A percentile compares a stretch with the other conserved stretches of the same genome.
Conservation (phyloP, 2,329 filamentous ascomycete genomes). For the Monilinia fructigena region DNA sequence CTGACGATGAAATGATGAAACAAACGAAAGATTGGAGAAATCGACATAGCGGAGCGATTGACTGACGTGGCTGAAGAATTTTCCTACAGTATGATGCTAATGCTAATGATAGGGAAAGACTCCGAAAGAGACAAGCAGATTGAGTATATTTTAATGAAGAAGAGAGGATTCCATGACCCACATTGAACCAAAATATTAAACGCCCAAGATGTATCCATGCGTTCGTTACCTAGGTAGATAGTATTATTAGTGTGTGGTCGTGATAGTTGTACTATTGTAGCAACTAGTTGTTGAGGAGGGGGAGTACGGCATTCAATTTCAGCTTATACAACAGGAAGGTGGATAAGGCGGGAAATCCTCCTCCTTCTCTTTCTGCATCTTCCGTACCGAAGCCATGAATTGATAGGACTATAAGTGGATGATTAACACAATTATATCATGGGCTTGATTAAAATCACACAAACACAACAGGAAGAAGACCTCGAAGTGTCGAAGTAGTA, state of each 20-base stretch:
- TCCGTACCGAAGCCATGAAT: too few relatives aligned
- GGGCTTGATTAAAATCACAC: neutral
- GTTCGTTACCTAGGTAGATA: too few relatives aligned
- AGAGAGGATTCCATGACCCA: conserved; percentile 7
- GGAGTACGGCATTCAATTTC: conserved; percentile 8
- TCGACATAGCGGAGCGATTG: conserved; percentile 6
- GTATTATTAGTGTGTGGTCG: neutral
- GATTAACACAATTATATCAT: neutral
- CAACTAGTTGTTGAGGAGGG: too few relatives aligned
- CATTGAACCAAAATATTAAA: neutral
- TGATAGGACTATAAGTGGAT: neutral
- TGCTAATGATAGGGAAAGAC: conserved; percentile 10
- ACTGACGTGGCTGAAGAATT: conserved; percentile 20
- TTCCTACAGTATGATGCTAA: neutral
- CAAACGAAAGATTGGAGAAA: neutral
- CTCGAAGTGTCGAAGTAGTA: neutral
- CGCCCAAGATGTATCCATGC: conserved; percentile 5
- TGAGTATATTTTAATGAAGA: neutral
- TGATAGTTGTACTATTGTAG: too few relatives aligned
- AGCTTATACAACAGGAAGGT: conserved; percentile 20
- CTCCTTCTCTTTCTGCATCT: conserved; percentile 11
- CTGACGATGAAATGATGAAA: conserved; percentile 16
- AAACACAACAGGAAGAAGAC: conserved; percentile 1
- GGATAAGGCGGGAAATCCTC: conserved; percentile 8
- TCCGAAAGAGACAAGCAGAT: conserved; percentile 1